A percentile compares a stretch with the other conserved stretches of the same genome.
phyloP scores from a whole-genome alignment of 1,284 basidiomycete species.

The Prillingera fragicola region DNA sequence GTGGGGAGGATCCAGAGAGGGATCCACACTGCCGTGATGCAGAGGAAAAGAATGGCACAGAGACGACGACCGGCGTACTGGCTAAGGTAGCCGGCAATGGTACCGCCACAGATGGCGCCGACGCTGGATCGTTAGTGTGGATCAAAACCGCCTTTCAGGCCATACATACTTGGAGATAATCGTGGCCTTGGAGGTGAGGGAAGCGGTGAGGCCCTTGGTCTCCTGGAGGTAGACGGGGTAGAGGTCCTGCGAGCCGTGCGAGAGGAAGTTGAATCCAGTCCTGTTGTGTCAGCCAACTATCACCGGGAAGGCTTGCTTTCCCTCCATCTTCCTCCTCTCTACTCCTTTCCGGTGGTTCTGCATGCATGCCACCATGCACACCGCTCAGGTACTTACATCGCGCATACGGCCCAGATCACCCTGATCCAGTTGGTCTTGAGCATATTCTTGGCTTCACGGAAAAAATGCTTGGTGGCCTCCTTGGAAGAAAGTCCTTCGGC shows the following conservation, averaged over 20 bases:
- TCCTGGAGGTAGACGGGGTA: constrained; percentile 64
- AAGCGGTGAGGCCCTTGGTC: constrained; percentile 48
- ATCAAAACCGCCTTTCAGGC: too few relatives aligned
- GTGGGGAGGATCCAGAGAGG: constrained; percentile 75
- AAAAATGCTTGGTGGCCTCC: constrained; percentile 64
- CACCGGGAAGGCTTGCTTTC: too few relatives aligned
- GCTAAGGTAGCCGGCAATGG: constrained; percentile 67
- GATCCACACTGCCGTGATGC: constrained; percentile 52
- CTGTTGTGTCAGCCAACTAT: too few relatives aligned
- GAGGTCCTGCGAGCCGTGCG: constrained; percentile 69
- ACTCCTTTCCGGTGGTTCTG: too few relatives aligned
- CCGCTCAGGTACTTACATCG: too few relatives aligned
- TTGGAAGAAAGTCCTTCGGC: constrained; percentile 36
- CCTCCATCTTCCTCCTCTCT: too few relatives aligned
- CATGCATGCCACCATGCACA: too few relatives aligned
- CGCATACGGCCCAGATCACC: constrained; percentile 68
- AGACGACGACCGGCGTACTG: constrained; percentile 85
- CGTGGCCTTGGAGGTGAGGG: constrained; percentile 72
- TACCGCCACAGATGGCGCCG: constrained; percentile 72
- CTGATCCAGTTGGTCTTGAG: constrained; percentile 73
- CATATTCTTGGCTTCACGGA: constrained; percentile 66
- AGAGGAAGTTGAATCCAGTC: constrained; percentile 84
- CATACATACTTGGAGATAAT: constrained; percentile 68
- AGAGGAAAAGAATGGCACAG: constrained; percentile 46
- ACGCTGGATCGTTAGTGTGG: too few relatives aligned